These are phyloP conservation scores for Diplodia scrobiculata DNA, from an alignment of 2,329 filamentous ascomycete genomes.

Conservation along the genomic window DNA sequence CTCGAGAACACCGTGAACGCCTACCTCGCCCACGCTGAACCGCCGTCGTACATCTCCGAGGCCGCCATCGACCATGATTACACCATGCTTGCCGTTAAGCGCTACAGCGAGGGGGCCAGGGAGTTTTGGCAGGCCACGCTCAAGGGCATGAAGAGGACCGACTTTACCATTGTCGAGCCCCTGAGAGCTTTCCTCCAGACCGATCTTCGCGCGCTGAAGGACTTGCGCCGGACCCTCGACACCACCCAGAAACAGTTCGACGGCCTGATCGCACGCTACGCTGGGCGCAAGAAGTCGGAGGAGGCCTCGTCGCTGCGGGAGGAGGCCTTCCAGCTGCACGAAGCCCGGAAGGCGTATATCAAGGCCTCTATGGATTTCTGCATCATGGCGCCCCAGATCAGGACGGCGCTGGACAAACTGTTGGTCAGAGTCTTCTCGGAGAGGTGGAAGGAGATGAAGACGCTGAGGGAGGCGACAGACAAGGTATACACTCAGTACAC, in stretches of 20 bases:
- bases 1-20: slow-evolving; percentile 78
- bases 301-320: slow-evolving; percentile 88
- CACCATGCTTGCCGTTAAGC: slow-evolving; percentile 80
- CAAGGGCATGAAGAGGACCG: slow-evolving; percentile 73
- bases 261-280: slow-evolving; percentile 75
- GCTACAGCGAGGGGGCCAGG: slow-evolving; percentile 79
- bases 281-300: slow-evolving; percentile 85
- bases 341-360: slow-evolving; percentile 85
- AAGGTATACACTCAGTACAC: slow-evolving; percentile 67
- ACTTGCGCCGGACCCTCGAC: slow-evolving; percentile 74
- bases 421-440: slow-evolving; percentile 83
- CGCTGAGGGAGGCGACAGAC: slow-evolving; percentile 65
- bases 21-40: slow-evolving; percentile 75
- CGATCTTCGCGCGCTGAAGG: slow-evolving; percentile 84
- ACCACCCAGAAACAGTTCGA: slow-evolving; percentile 83
- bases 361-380: slow-evolving; percentile 94
- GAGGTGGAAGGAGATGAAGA: slow-evolving; percentile 83
- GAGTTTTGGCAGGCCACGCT: slow-evolving; percentile 85
- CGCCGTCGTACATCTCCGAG: slow-evolving; percentile 73
- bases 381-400: slow-evolving; percentile 80
- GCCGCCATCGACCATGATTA: slow-evolving; percentile 93
- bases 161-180: slow-evolving; percentile 76
- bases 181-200: slow-evolving; percentile 74
- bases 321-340: slow-evolving; percentile 93
- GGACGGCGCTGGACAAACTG: slow-evolving; percentile 80